Percentiles rank a stretch among this genome's conserved stretches.
These are phyloP conservation scores for Hirsutella thompsonii DNA, from an alignment of 2,329 filamentous ascomycete genomes.

Conservation along the genomic window DNA sequence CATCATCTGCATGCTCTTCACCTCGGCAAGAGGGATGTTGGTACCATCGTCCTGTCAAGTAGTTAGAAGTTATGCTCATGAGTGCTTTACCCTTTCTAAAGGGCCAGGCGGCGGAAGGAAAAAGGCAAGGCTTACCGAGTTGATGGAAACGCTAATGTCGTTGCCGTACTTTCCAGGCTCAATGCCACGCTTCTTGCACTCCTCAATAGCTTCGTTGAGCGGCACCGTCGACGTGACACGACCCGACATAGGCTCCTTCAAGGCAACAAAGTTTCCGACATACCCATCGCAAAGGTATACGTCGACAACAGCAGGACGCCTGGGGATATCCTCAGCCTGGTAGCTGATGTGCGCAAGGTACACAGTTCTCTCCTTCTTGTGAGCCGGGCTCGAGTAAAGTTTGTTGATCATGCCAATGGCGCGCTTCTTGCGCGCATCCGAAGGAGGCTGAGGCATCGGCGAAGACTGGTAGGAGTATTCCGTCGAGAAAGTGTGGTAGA, in stretches of 20 bases:
- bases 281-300: not conserved
- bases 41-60: not conserved
- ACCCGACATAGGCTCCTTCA: not conserved
- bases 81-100: no score
- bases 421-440: not conserved
- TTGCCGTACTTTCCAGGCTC: not conserved
- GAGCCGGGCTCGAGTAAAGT: not conserved
- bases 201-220: not conserved
- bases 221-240: not conserved
- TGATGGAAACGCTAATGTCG: not conserved
- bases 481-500: no score
- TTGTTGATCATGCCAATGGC: not conserved
- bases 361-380: not conserved
- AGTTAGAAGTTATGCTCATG: no score
- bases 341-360: not conserved
- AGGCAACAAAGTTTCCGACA: not conserved
- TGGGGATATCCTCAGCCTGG: not conserved
- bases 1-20: not conserved
- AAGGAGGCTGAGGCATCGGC: no score
- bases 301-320: not conserved
- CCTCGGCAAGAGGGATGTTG: not conserved
- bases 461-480: no score
- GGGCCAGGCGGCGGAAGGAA: no score
- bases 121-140: not conserved
- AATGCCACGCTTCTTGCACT: not conserved